Evolutionary conservation across 192 early-diverging fungal genomes (phyloP), one percentile per base, ranked within the genome.

Genomic region (Chytriomyces hyalinus): DNA sequence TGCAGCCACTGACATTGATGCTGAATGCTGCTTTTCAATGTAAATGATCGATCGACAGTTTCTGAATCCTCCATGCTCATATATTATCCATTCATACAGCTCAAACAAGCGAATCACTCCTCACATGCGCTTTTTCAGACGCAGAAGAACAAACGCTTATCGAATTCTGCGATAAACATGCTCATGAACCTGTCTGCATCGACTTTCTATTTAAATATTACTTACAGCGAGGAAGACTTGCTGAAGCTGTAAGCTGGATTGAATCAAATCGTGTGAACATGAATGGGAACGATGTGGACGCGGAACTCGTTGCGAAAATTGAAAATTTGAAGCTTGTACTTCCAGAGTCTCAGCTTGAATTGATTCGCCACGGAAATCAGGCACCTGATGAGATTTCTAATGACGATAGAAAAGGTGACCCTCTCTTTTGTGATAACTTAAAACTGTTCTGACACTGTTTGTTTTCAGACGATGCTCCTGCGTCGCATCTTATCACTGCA

Each of bases 141-240:
- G 22, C 26, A 15, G 66, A 67, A 47, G 66, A 67, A 48, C 43
- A 43, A 48, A 3, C 5, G 1, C 45, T 67, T 4, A n/a, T 67
- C 44, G 28, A 43, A 11, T 67, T 43, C 45, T 67, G 66, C 66
- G 43, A 67, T 10, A 26, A 64, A 24, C 62, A 15, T 64, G 15
- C 26, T 17, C 15, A 28, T 11, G 17, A 11, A 22, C 26, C 63
- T 15, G 13, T 15, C 10, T 9, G 22, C 11, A 43, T n/a, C 44
- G 66, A 22, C 11, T 67, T 67, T 22, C 44, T 67, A 5, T 13
- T 67, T 4, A 45, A 15, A 46, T 67, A 45, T 48, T 67, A 67
- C 22, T 15, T 67, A 4, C 13, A 8, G 5, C 22, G 66, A 0
- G 66, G 66, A 48, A 43, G 66, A 67, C n/a, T 45, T 22, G 66